Percentiles rank a stretch among this genome's conserved stretches.
Conservation (phyloP, 139 green algal species). For the Auxenochlorella pyrenoidosa region DNA sequence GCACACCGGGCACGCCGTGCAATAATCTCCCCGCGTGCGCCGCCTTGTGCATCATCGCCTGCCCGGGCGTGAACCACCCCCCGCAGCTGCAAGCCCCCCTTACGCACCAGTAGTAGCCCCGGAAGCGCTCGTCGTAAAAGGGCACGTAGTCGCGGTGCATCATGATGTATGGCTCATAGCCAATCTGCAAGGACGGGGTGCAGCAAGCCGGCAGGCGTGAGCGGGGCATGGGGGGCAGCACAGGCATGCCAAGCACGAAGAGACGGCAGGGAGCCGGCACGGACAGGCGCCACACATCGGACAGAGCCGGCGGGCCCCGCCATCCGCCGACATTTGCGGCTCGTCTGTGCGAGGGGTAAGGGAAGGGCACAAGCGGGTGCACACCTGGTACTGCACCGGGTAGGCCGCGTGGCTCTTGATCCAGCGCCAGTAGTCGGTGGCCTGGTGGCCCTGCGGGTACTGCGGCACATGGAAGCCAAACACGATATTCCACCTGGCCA, state of each 20-base stretch:
- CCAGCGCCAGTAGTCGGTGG: constrained; percentile 49
- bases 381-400: constrained; percentile 35
- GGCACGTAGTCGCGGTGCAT: constrained; percentile 43
- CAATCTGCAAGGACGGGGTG: constrained; percentile 22
- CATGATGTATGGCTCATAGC: constrained; percentile 57
- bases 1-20: too few species aligned
- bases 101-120: constrained; percentile 45
- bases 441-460: constrained; percentile 47
- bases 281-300: neutral
- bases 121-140: constrained; percentile 54
- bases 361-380: too few species aligned
- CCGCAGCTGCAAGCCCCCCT: neutral
- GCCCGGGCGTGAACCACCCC: too few species aligned
- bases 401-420: constrained; percentile 40
- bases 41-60: too few species aligned
- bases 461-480: constrained; percentile 49
- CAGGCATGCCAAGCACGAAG: too few species aligned
- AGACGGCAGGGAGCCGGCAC: too few species aligned
- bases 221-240: too few species aligned
- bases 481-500: constrained; percentile 32
- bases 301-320: too few species aligned
- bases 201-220: neutral
- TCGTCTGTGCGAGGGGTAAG: too few species aligned
- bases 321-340: too few species aligned
- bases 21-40: too few species aligned